A percentile compares a stretch with the other conserved stretches of the same genome.
Conservation (phyloP, 2,329 filamentous ascomycete genomes). For the Phialemoniopsis sp. region DNA sequence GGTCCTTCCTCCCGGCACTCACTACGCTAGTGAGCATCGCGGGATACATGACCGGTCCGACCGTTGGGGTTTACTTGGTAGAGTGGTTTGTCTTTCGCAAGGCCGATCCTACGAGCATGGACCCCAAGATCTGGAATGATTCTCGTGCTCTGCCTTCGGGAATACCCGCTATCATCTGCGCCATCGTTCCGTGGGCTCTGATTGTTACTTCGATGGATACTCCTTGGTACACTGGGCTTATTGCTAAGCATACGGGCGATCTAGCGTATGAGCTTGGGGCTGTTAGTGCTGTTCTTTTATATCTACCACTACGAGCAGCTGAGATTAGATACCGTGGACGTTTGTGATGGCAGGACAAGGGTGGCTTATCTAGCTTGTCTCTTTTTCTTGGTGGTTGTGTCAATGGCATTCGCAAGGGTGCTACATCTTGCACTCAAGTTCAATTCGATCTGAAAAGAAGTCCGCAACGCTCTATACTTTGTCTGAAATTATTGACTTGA, state of each 20-base stretch:
- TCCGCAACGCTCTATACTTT: no score
- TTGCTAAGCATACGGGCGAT: conserved; percentile 15
- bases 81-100: conserved; percentile 16
- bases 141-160: conserved; percentile 11
- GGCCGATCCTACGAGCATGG: conserved; percentile 11
- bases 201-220: conserved; percentile 15
- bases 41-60: conserved; percentile 13
- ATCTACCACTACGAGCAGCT: conserved; percentile 9
- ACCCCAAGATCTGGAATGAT: conserved; percentile 17
- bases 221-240: conserved; percentile 15
- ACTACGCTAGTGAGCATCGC: conserved; percentile 12
- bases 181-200: conserved; percentile 12
- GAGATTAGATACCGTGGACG: neutral
- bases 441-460: no score
- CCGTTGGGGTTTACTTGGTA: conserved; percentile 13
- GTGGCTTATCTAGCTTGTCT: no score
- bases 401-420: no score
- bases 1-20: conserved; percentile 11
- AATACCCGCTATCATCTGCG: conserved; percentile 10
- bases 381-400: no score
- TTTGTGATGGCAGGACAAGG: no score
- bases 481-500: no score
- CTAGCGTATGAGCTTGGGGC: conserved; percentile 15
- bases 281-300: conserved; percentile 11
- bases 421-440: no score